A percentile compares a stretch with the other conserved stretches of the same genome.
Evolutionary conservation across 2,329 filamentous ascomycete species (phyloP).

Genomic region (Paracamarosporium sp.): DNA sequence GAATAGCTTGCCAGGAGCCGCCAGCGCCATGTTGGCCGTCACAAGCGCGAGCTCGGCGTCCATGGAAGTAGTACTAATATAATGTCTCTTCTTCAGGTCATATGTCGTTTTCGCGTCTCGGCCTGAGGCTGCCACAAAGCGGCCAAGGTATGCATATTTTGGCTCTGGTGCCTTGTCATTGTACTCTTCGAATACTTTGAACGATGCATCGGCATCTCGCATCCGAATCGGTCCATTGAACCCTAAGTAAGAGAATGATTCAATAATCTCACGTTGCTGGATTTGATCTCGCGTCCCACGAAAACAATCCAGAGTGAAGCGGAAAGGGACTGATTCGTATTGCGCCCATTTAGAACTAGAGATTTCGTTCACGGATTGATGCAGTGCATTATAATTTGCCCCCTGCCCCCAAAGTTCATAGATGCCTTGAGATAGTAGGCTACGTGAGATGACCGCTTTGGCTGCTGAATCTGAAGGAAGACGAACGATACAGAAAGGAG

Average conservation of each 20-base stretch:
- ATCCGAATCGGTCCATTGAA: constrained; percentile 82
- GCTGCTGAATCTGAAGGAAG: constrained; percentile 71
- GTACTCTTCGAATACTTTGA: constrained; percentile 86
- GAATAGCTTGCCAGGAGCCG: constrained; percentile 81
- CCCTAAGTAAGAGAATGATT: constrained; percentile 78
- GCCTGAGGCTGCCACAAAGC: constrained; percentile 70
- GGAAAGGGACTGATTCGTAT: constrained; percentile 75
- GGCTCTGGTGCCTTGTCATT: constrained; percentile 59
- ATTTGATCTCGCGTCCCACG: constrained; percentile 71
- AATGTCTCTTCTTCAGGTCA: constrained; percentile 89
- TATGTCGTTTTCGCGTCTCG: constrained; percentile 75
- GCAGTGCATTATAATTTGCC: constrained; percentile 69
- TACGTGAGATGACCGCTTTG: constrained; percentile 71
- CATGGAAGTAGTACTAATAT: constrained; percentile 97
- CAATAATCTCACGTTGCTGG: constrained; percentile 76
- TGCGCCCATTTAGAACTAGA: constrained; percentile 70
- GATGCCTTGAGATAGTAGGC: constrained; percentile 81
- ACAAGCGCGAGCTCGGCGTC: constrained; percentile 91
- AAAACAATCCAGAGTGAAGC: constrained; percentile 84
- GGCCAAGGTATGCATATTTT: constrained; percentile 72
- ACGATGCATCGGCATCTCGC: constrained; percentile 71
- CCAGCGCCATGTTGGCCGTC: constrained; percentile 88
- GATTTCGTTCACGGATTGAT: constrained; percentile 65
- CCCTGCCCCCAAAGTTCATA: constrained; percentile 89
- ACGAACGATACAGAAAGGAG: constrained; percentile 82